Base-by-base conservation (phyloP, 805 yeast species). In the Pichia scutulata region DNA sequence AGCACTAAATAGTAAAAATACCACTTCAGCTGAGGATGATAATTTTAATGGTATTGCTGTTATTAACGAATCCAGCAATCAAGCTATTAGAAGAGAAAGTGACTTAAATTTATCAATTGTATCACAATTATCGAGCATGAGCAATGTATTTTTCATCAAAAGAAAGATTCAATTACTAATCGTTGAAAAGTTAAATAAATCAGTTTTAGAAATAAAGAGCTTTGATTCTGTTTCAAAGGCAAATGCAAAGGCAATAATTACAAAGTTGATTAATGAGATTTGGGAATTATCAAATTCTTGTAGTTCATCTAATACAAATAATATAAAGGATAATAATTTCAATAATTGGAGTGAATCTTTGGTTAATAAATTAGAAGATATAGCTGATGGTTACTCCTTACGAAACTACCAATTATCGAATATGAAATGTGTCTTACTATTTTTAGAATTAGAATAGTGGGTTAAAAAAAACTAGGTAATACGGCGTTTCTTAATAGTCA, bases 101-200 rank as follows among this genome's bases (percentile, higher is more conserved):
- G 21, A 25, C 7, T 30, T 60, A n/a, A 58, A 57, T 25, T 48
- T 62, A 26, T 54, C 65, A 1, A 61, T 64, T 37, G 52, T 59
- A 21, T 57, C 68, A 9, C 53, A 58, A 16, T 54, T 70, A 26
- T 64, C 75, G 2, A 60, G 66, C 1, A 59, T 65, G 39, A 65
- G 65, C 41, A 72, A 73, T 55, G 64, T 66, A 0, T 47, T 60
- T 1, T 67, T 63, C 51, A 65, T 71, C 1, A 64, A 66, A 52
- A 59, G 70, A 39, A 65, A 69, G 49, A 65, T 70, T 4, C 75
- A 73, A 51, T 46, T 68, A 19, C 43, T 65, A 10, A 56, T 70
- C 4, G 52, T 66, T 12, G 49, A 57, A 7, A 53, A 58, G 1
- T 44, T 70, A 10, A 48, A 52, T n/a, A 26, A 48, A 3, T 41